A percentile compares a stretch with the other conserved stretches of the same genome.
Conservation (phyloP, 2,329 filamentous ascomycete species). For the Aspergillus piperis region DNA sequence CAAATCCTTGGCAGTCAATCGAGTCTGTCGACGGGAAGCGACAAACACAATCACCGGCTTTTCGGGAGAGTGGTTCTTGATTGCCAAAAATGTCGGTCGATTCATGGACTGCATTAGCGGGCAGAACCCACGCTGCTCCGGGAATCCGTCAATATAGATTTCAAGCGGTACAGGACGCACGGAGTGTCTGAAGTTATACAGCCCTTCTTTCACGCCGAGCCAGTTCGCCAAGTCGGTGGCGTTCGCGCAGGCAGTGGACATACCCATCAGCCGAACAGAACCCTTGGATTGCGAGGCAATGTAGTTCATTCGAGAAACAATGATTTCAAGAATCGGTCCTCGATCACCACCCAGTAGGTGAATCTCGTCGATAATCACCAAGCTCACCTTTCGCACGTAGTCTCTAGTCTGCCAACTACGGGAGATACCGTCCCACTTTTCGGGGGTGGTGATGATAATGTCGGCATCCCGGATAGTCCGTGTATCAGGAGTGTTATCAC, state of each 20-base stretch:
- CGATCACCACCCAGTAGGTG: conserved; percentile 95
- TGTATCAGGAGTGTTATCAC: conserved; percentile 97
- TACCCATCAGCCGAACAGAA: conserved; percentile 87
- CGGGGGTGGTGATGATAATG: conserved; percentile 98
- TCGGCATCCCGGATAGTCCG: conserved; percentile 93
- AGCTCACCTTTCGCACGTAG: conserved; percentile 89
- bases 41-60: conserved; percentile 99
- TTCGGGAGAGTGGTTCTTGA: conserved; percentile 92
- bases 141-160: conserved; percentile 96
- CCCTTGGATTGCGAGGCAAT: conserved; percentile 92
- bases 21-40: conserved; percentile 89
- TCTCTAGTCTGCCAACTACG: conserved; percentile 98
- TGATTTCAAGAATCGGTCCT: conserved; percentile 97
- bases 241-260: conserved; percentile 98
- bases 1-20: conserved; percentile 90
- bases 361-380: conserved; percentile 98
- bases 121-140: conserved; percentile 91
- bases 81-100: conserved; percentile 89
- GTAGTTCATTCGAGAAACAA: conserved; percentile 93
- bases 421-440: conserved; percentile 99
- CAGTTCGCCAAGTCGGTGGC: conserved; percentile 92
- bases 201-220: conserved; percentile 90
- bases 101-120: conserved; percentile 99
- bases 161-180: conserved; percentile 94
- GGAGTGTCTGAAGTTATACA: conserved; percentile 97